phyloP scores from a whole-genome alignment of 2,329 filamentous ascomycete genomes.

The Monilinia polystroma region DNA sequence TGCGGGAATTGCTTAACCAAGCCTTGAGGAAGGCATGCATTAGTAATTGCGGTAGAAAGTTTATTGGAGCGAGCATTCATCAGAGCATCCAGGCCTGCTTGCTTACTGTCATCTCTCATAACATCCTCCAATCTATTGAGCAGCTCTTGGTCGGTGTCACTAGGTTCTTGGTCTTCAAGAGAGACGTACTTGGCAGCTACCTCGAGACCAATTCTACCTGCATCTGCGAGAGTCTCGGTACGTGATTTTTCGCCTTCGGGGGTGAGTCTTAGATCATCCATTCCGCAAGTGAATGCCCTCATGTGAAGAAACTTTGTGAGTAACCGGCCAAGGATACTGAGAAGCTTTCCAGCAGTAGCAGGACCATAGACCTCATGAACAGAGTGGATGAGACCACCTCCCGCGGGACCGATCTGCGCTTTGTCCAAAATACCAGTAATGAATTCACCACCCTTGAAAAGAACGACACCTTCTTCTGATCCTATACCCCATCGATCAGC shows the following conservation, averaged over 20 bases:
- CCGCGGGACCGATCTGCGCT: slow-evolving; percentile 84
- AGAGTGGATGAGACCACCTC: slow-evolving; percentile 85
- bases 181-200: slow-evolving; percentile 89
- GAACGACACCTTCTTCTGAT: slow-evolving; percentile 77
- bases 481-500: slow-evolving; percentile 74
- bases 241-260: slow-evolving; percentile 72
- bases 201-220: slow-evolving; percentile 68
- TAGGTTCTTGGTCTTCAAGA: slow-evolving; percentile 62
- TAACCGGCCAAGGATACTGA: slow-evolving; percentile 85
- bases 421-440: slow-evolving; percentile 93
- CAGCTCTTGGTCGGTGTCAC: slow-evolving; percentile 68
- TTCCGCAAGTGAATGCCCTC: slow-evolving; percentile 94
- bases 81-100: slow-evolving; percentile 83
- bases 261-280: slow-evolving; percentile 90
- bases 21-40: slow-evolving; percentile 74
- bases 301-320: slow-evolving; percentile 89
- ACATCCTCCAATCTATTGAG: slow-evolving; percentile 82
- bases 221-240: slow-evolving; percentile 64
- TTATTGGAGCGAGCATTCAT: slow-evolving; percentile 69
- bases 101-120: slow-evolving; percentile 85
- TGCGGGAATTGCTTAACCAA: slow-evolving; percentile 90
- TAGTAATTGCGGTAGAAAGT: slow-evolving; percentile 77
- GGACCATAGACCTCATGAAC: slow-evolving; percentile 93
- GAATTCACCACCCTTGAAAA: slow-evolving; percentile 84
- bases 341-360: slow-evolving; percentile 77